These are phyloP conservation scores for Endocalyx cinctus DNA, from an alignment of 2,329 filamentous ascomycete genomes.

Conservation along the genomic window DNA sequence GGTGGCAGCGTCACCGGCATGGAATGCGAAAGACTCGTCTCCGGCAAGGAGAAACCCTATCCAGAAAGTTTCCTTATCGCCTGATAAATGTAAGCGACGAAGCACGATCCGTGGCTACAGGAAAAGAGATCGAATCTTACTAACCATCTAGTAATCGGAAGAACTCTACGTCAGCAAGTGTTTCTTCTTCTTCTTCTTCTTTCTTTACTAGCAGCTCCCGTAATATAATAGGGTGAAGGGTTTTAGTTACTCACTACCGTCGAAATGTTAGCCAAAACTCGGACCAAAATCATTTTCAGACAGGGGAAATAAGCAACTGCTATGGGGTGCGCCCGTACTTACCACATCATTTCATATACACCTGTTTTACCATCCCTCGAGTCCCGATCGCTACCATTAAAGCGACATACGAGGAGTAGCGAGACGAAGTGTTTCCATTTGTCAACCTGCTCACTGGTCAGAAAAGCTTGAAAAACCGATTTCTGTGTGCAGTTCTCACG, in stretches of 20 bases:
- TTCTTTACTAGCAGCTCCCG: no score
- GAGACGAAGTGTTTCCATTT: slow-evolving; percentile 41
- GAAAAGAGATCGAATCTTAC: background rate
- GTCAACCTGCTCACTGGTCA: slow-evolving; percentile 20
- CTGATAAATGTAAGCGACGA: slow-evolving; percentile 17
- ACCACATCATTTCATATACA: slow-evolving; percentile 43
- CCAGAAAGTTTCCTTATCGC: slow-evolving; percentile 48
- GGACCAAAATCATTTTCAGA: no score
- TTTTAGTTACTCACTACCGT: no score
- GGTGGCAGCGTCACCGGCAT: slow-evolving; percentile 32
- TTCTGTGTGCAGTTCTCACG: slow-evolving; percentile 16
- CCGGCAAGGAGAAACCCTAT: slow-evolving; percentile 42
- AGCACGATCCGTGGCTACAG: background rate
- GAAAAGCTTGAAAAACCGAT: background rate
- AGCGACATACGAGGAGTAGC: slow-evolving; percentile 33
- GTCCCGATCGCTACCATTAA: slow-evolving; percentile 41
- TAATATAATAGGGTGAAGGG: no score
- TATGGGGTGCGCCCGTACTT: no score
- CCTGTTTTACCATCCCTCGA: slow-evolving; percentile 32
- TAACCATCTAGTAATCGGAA: background rate
- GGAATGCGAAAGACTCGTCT: slow-evolving; percentile 37
- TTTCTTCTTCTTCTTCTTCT: no score
- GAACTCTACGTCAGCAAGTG: no score
- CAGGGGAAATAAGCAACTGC: no score
- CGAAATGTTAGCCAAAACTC: no score